Evolutionary conservation across 257 asterid species (phyloP).

Genomic region (Solanum chiquidenum): DNA sequence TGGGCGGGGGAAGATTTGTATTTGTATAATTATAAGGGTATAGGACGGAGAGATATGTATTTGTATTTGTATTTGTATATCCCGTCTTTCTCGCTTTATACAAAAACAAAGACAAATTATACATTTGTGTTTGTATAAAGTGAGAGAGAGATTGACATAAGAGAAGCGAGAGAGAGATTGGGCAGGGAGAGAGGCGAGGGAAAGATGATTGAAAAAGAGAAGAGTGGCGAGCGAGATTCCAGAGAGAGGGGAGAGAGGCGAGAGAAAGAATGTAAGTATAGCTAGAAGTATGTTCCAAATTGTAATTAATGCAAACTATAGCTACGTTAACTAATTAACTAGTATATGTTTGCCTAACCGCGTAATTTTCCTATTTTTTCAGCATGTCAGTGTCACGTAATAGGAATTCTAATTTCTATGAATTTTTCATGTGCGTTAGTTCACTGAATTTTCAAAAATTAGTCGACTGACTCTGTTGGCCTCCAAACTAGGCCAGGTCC

Average conservation of each 20-base stretch:
- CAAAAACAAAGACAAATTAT: no score
- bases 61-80: no score
- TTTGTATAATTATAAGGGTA: no score
- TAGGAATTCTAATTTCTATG: background rate
- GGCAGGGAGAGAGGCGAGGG: background rate
- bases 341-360: no score
- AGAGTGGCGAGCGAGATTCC: background rate
- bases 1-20: no score
- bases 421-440: background rate
- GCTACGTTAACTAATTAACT: background rate
- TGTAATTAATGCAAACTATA: background rate
- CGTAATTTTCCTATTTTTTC: background rate
- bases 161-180: no score
- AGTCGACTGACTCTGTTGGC: accelerated
- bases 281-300: background rate
- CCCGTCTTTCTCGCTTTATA: no score
- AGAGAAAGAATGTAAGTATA: background rate
- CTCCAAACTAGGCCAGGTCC: background rate
- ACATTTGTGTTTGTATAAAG: no score
- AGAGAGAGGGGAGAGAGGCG: background rate
- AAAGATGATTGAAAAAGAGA: background rate
- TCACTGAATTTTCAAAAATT: background rate
- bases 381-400: background rate
- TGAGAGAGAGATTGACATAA: no score
- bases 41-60: no score